Base-by-base conservation (phyloP, 75 land plant species). In the Picea glauca region DNA sequence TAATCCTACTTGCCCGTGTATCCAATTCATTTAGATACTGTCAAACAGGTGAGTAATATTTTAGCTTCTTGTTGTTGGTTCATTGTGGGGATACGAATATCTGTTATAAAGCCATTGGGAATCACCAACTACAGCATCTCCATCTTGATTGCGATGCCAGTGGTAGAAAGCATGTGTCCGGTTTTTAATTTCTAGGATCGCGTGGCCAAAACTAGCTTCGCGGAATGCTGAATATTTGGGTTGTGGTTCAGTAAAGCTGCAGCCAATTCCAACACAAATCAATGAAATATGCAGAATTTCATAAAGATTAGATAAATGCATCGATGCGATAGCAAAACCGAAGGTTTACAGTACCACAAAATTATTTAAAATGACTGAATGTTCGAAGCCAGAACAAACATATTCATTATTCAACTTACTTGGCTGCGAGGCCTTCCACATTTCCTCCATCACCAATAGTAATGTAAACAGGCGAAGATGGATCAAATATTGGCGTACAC, bases 401-500 rank as follows among this genome's bases (percentile, higher is more conserved):
- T 21, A 15, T 15, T 58, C 17, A 9, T 2, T 58, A 0, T 75
- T 23, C n/a, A 33, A 31, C 89, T 84, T 85, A 96, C 99, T 85
- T 79, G 18, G 79, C 85, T 38, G 90, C 95, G 17, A 96, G 78
- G 57, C 99, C 99, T 90, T 94, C 98, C 26, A 77, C 74, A 77
- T 97, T 97, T 74, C 99, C 99, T 78, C 99, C 99, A 86, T 97
- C 99, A 33, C 99, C 99, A 64, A 97, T 84, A 12, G 91, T 90
- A 56, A 97, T 88, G 72, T 97, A 95, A 23, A 91, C 87, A 20
- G 99, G 99, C 9, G 92, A 91, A 35, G 85, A 78, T 46, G 73
- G 50, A 78, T 96, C 79, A 3, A 46, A 30, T 1, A 79, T 50
- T 21, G 99, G 99, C 30, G 64, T 82, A 80, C 99, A 94, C 3